Percentiles rank a stretch among this genome's conserved stretches.
phyloP scores from a whole-genome alignment of 768 basidiomycete genomes.

The Tricholoma hemisulphureum region DNA sequence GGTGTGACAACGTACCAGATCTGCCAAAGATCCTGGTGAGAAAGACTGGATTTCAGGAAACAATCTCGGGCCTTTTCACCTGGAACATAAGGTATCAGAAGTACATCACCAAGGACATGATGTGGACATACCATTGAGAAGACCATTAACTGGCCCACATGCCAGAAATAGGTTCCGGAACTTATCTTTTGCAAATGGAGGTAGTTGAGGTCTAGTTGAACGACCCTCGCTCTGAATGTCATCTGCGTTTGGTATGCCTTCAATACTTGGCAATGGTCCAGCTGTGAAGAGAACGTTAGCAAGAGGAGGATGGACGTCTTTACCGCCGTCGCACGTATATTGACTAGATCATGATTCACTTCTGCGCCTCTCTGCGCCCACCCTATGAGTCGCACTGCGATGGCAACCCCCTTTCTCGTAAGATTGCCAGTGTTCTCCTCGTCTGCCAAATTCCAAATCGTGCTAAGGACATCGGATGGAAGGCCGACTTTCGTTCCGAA shows the following conservation, averaged over 20 bases:
- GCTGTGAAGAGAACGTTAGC: constrained; percentile 33
- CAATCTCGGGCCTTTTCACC: constrained; percentile 61
- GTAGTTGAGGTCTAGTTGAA: constrained; percentile 34
- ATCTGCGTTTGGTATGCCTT: constrained; percentile 24
- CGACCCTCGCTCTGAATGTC: constrained; percentile 7
- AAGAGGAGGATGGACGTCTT: neutral
- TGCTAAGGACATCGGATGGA: constrained; percentile 50
- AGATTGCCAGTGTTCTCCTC: constrained; percentile 56
- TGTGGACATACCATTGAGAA: constrained; percentile 46
- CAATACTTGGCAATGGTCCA: constrained; percentile 47
- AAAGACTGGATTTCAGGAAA: constrained; percentile 60
- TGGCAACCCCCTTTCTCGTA: constrained; percentile 52
- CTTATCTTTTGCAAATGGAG: constrained; percentile 49
- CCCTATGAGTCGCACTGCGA: constrained; percentile 62
- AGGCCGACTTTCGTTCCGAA: constrained; percentile 51
- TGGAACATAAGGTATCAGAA: constrained; percentile 17
- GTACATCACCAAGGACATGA: neutral
- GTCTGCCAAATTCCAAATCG: constrained; percentile 67
- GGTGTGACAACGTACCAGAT: constrained; percentile 48
- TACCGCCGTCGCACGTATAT: constrained; percentile 41
- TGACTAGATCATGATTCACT: constrained; percentile 39
- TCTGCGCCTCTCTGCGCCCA: constrained; percentile 57
- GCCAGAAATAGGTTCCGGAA: constrained; percentile 54
- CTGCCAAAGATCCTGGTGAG: constrained; percentile 55
- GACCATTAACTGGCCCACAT: constrained; percentile 49